Base-by-base conservation (phyloP, 2,329 filamentous ascomycete genomes). In the Pyrenophora graminea region DNA sequence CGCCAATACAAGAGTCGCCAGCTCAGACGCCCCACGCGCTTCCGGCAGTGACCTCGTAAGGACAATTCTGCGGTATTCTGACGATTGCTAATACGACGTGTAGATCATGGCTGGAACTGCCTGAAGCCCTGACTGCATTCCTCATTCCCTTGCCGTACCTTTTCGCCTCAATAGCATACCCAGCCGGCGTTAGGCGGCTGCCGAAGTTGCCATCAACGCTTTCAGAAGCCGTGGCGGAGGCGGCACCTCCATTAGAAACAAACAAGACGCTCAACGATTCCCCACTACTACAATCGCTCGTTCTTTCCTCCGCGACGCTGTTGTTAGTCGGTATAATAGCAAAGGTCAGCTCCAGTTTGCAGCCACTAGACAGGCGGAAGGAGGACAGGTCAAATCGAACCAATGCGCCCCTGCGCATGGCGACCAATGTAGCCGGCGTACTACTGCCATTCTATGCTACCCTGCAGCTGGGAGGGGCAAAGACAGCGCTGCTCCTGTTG, bases 371-470 rank as follows among this genome's bases (percentile, higher is more conserved):
- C 47, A 65, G 70, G 19, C 66, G 72, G 63, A 74, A 74, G 60
- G 48, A 64, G 23, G 23, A 25, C 4, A 9, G 7, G 13, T 51
- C 51, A 10, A 45, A 60, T 23, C 19, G 45, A 4, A 42, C 31
- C 39, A 51, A 43, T 23, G 59, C 43, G n/a, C 54, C 59, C 10
- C 55, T 42, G 32, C 62, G 62, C 38, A 65, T 72, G 15, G 42
- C 71, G 13, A 59, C 67, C 15, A 76, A 72, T 42, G 61, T 74
- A n/a, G 49, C 74, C 25, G 73, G 77, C 15, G 63, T 82, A 18
- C 68, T 75, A 3, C 61, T 85, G 25, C 83, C 83, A 1, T 80
- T 83, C 60, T 85, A 82, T 62, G 80, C 82, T 7, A 68, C 80
- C 0, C 73, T 82, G 55, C 78, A 83, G 49, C 66, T 85, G 10